These are phyloP conservation scores for Solanum raphanifolium DNA, from an alignment of 257 asterid species.

Conservation along the genomic window DNA sequence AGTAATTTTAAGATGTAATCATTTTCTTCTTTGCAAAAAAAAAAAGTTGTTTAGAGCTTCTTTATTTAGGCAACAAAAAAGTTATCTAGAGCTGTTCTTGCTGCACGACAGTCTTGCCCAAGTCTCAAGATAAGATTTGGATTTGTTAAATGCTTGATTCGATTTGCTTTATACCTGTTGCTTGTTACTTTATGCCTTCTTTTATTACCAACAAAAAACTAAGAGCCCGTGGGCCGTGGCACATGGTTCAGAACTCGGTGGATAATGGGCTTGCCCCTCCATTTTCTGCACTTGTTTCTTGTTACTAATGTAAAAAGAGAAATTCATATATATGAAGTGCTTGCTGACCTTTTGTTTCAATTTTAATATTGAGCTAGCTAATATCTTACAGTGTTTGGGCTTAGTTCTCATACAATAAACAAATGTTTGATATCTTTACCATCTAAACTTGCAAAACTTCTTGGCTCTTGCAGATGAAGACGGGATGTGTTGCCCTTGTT, in stretches of 20 bases:
- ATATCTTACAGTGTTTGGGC: not conserved
- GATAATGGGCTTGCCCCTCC: not conserved
- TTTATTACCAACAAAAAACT: not conserved
- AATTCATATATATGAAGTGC: not conserved
- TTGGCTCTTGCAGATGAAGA: constrained; percentile 75
- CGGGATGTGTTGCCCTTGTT: constrained; percentile 96
- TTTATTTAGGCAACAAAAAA: not conserved
- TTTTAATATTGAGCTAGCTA: not conserved
- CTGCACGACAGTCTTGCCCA: not conserved
- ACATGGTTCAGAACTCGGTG: not conserved
- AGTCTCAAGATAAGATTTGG: not conserved
- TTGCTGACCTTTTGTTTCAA: not conserved
- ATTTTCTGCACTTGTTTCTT: not conserved
- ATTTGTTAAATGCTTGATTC: not conserved
- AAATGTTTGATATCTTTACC: not conserved
- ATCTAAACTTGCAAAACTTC: not conserved
- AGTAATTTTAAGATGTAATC: not conserved
- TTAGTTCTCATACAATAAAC: not conserved
- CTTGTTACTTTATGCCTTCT: not conserved
- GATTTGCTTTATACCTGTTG: not conserved
- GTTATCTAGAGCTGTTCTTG: not conserved
- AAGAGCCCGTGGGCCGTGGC: not conserved
- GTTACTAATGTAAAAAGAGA: not conserved
- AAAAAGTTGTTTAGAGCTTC: not conserved
- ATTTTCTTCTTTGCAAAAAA: not conserved